These are phyloP conservation scores for Solanum chacoense DNA, from an alignment of 305 asterid genomes.

Conservation along the genomic window DNA sequence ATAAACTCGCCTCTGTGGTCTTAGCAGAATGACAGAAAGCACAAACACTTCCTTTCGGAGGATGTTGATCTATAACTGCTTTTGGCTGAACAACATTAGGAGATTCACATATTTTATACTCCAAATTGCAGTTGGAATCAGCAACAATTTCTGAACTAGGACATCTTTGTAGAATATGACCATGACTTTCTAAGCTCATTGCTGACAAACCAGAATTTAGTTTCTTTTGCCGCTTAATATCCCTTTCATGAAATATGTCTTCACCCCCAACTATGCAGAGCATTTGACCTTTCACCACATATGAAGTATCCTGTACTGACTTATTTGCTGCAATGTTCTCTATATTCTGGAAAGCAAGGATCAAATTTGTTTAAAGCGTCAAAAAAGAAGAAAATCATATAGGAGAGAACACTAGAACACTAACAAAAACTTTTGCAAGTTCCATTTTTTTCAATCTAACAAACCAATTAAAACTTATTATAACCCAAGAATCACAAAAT, in stretches of 20 bases:
- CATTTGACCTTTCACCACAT: background rate
- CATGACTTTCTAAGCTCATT: background rate
- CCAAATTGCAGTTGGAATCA: constrained; percentile 19
- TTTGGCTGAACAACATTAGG: constrained; percentile 19
- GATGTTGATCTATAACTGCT: constrained; percentile 15
- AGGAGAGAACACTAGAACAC: background rate
- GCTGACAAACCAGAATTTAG: background rate
- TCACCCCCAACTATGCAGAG: background rate
- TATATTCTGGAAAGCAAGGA: background rate
- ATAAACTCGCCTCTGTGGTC: constrained; percentile 52
- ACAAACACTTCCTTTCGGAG: constrained; percentile 36
- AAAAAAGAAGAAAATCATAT: background rate
- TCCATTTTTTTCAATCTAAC: background rate
- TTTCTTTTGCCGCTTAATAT: constrained; percentile 1
- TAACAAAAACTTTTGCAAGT: background rate
- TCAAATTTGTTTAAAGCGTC: background rate
- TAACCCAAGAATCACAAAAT: background rate
- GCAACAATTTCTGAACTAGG: constrained; percentile 27
- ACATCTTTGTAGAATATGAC: background rate
- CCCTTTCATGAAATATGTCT: background rate
- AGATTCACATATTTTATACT: constrained; percentile 18
- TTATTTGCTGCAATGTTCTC: background rate
- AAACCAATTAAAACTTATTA: background rate
- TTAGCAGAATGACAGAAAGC: constrained; percentile 71
- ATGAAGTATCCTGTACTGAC: background rate